Evolutionary conservation across 495 filamentous ascomycete genomes (phyloP).

Genomic region (Hypoxylon perforatum): DNA sequence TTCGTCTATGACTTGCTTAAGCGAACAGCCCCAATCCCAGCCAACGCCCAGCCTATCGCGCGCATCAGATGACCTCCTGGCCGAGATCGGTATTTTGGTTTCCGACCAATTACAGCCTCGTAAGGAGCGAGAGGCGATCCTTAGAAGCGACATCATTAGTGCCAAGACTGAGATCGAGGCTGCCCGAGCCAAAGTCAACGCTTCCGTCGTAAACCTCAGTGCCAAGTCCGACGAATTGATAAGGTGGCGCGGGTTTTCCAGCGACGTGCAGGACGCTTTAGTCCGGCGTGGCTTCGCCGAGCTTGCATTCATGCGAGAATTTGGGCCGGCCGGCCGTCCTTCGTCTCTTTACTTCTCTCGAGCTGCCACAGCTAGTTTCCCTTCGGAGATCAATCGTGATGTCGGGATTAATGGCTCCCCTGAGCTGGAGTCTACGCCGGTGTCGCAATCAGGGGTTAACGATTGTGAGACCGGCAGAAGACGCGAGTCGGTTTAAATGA

Average conservation of each 20-base stretch:
- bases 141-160: not conserved
- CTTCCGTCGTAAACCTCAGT: not conserved
- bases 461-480: too few relatives aligned
- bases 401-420: not conserved
- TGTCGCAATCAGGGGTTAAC: too few relatives aligned
- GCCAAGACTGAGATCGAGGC: not conserved
- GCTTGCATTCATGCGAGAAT: slow-evolving; percentile 1
- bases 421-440: not conserved
- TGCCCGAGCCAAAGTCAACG: not conserved
- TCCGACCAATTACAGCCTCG: not conserved
- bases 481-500: too few relatives aligned
- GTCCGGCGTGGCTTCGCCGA: not conserved
- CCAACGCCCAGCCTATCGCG: not conserved
- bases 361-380: not conserved
- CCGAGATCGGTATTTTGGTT: not conserved
- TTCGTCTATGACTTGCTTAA: not conserved
- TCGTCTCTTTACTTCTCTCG: not conserved
- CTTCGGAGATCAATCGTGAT: not conserved
- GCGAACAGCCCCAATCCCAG: not conserved
- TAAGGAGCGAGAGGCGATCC: not conserved
- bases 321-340: not conserved
- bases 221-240: not conserved
- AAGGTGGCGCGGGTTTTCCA: not conserved
- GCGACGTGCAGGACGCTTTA: not conserved
- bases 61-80: not conserved